Evolutionary conservation across 805 yeast genomes (phyloP), one percentile per base, ranked within the genome.

Genomic region (Ascoidea asiatica): DNA sequence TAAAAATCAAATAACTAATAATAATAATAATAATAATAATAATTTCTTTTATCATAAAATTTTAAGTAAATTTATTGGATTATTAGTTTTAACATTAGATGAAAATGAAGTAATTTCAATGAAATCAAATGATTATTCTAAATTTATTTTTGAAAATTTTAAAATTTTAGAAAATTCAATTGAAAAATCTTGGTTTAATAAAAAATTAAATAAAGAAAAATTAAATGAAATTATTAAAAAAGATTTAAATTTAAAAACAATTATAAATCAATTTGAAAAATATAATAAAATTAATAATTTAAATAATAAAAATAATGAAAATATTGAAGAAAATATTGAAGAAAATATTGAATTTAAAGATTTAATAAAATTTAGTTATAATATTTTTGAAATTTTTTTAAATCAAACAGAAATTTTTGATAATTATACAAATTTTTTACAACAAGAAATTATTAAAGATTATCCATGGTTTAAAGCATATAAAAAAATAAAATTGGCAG

Each of bases 391-490:
- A 7, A 23, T 7, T 23, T 53, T 69, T 37, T 43, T 48, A 3
- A 45, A 43, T 2, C 49, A 55, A 0, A 61, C 82, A 1, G 44
- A 46, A 0, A 46, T 51, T 1, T 80, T 73, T 52, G 89, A 83
- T 52, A 53, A 51, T 2, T 67, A 68, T 48, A 68, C 71, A 18
- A 53, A 54, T 3, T 56, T 65, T 1, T 64, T 85, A 21, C 77
- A 75, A 49, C 60, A 62, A 1, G 67, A 71, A 33, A 73, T 79
- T 44, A 60, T 68, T 1, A 63, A 69, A 39, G 97, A 86, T 52
- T 81, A 73, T 53, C 88, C 96, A 1, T 82, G 95, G 88, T 86
- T 80, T 64, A 66, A 71, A 49, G 62, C 71, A 43, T 70, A 67
- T 50, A 72, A 67, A 50, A 86, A 86, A 58, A 55, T 84, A 36